Evolutionary conservation across 768 basidiomycete species (phyloP).

Genomic region (Trametes cinnabarina): DNA sequence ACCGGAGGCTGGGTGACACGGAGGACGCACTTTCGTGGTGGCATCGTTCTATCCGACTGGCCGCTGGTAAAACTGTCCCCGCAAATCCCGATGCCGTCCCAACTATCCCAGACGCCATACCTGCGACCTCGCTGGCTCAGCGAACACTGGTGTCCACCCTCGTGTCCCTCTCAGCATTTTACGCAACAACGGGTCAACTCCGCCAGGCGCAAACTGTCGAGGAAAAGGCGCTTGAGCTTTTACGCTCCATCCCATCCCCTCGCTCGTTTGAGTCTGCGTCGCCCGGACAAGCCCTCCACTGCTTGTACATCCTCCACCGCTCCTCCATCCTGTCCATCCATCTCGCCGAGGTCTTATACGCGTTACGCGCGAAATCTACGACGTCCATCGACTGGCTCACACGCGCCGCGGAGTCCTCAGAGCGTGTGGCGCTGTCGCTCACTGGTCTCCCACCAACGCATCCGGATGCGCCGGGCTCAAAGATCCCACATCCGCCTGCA

Average conservation of each 20-base stretch:
- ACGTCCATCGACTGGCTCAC: slow-evolving; percentile 55
- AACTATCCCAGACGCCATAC: slow-evolving; percentile 38
- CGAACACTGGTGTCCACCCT: slow-evolving; percentile 59
- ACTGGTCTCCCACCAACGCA: slow-evolving; percentile 40
- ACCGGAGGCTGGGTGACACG: slow-evolving; percentile 49
- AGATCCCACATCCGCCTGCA: slow-evolving; percentile 37
- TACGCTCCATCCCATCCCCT: slow-evolving; percentile 53
- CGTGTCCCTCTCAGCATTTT: slow-evolving; percentile 70
- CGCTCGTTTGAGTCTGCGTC: slow-evolving; percentile 43
- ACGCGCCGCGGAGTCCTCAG: slow-evolving; percentile 65
- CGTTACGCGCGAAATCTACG: slow-evolving; percentile 39
- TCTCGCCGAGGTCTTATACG: slow-evolving; percentile 68
- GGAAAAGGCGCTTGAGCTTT: slow-evolving; percentile 51
- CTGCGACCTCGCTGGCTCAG: slow-evolving; percentile 61
- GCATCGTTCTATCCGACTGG: slow-evolving; percentile 53
- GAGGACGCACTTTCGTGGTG: slow-evolving; percentile 67
- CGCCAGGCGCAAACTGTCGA: slow-evolving; percentile 54
- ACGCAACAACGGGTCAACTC: slow-evolving; percentile 58
- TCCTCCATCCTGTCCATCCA: slow-evolving; percentile 72
- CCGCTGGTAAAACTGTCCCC: slow-evolving; percentile 31
- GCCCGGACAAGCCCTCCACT: slow-evolving; percentile 60
- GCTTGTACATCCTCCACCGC: slow-evolving; percentile 66
- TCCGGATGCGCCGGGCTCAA: slow-evolving; percentile 35
- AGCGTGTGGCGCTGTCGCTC: slow-evolving; percentile 57
- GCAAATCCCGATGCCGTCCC: slow-evolving; percentile 20